These are phyloP conservation scores for Ophiostoma piceae DNA, from an alignment of 2,329 filamentous ascomycete species.

Conservation along the genomic window DNA sequence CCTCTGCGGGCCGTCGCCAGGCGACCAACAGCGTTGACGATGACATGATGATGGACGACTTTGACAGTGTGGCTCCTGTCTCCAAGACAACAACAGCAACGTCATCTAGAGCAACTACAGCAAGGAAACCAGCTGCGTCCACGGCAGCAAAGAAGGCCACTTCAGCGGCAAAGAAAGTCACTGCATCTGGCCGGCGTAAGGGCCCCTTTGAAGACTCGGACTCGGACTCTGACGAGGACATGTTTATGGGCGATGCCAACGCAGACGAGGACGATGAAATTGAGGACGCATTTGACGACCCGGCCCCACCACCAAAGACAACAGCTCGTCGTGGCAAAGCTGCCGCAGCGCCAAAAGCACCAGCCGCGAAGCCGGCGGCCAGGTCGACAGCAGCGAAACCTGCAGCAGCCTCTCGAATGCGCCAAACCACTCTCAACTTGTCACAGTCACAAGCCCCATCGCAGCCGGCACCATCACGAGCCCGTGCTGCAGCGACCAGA, in stretches of 20 bases:
- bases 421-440: slow-evolving; percentile 26
- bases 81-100: slow-evolving; percentile 22
- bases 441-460: slow-evolving; percentile 21
- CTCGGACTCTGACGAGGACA: slow-evolving; percentile 41
- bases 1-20: background rate
- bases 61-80: slow-evolving; percentile 45
- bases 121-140: slow-evolving; percentile 27
- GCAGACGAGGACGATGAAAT: slow-evolving; percentile 22
- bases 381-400: slow-evolving; percentile 5
- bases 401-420: slow-evolving; percentile 14
- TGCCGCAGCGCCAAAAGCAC: background rate
- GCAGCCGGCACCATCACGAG: background rate
- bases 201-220: slow-evolving; percentile 37
- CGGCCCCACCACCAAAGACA: slow-evolving; percentile 37
- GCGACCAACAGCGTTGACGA: slow-evolving; percentile 39
- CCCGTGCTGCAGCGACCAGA: slow-evolving; percentile 9
- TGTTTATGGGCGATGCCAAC: slow-evolving; percentile 48
- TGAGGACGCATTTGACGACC: slow-evolving; percentile 24
- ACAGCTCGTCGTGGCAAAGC: slow-evolving; percentile 28
- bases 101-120: background rate
- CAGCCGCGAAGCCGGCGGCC: slow-evolving; percentile 4
- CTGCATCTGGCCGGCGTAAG: slow-evolving; percentile 41
- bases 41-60: slow-evolving; percentile 47
- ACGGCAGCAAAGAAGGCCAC: slow-evolving; percentile 27
- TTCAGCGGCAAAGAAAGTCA: slow-evolving; percentile 38